phyloP scores from a whole-genome alignment of 1,284 basidiomycete species.

The Cronartium quercuum region DNA sequence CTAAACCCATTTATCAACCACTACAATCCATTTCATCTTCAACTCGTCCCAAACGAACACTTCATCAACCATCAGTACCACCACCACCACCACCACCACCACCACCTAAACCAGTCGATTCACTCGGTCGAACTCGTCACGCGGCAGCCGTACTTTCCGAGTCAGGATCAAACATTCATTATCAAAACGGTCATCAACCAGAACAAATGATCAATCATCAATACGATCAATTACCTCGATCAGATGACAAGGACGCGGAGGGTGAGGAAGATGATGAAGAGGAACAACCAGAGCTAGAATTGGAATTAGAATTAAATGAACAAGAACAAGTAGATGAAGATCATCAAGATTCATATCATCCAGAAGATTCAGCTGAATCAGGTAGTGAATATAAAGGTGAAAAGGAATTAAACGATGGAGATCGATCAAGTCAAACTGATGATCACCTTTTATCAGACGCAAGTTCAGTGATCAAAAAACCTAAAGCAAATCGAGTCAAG shows the following conservation, averaged over 20 bases:
- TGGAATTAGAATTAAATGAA: slow-evolving; percentile 29
- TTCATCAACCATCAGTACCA: slow-evolving; percentile 1
- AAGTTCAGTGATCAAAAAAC: neutral
- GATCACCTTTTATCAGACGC: neutral
- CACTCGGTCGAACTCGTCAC: neutral
- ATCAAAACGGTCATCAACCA: neutral
- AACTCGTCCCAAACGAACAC: neutral
- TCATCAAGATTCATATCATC: slow-evolving; percentile 19
- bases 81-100: neutral
- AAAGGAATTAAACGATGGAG: slow-evolving; percentile 5
- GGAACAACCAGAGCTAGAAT: slow-evolving; percentile 55
- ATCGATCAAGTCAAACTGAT: neutral
- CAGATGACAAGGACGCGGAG: slow-evolving; percentile 41
- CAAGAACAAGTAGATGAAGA: slow-evolving; percentile 39
- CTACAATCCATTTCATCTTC: too few species aligned
- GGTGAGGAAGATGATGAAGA: slow-evolving; percentile 43
- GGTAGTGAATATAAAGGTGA: slow-evolving; percentile 9
- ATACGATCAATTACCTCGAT: neutral
- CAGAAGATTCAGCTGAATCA: slow-evolving; percentile 11
- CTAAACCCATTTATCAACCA: too few species aligned
- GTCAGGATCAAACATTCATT: neutral
- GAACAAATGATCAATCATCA: slow-evolving; percentile 1
- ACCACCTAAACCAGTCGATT: slow-evolving; percentile 2
- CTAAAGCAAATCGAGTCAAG: neutral
- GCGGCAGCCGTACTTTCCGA: neutral